Conservation (phyloP, 352 stramenopile genomes). For the Chrysophaeum taylorii region DNA sequence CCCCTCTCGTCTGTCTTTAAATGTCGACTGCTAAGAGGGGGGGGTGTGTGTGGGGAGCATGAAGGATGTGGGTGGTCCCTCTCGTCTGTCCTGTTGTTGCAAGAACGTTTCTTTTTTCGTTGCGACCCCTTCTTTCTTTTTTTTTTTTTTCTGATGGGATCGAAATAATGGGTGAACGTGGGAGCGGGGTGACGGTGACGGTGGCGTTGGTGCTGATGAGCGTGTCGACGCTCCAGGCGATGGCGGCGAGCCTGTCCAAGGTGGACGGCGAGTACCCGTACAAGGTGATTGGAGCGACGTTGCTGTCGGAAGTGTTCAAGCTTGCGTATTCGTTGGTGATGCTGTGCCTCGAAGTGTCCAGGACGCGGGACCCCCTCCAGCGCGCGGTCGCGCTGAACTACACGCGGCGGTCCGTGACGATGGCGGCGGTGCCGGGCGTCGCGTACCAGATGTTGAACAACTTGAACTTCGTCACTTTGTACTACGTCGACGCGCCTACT, state of each 20-base stretch:
- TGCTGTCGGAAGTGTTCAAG: constrained; percentile 9
- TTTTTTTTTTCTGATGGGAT: too few relatives aligned
- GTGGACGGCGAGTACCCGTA: neutral
- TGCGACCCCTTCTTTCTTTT: too few relatives aligned
- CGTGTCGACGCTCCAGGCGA: neutral
- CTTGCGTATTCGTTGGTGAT: neutral
- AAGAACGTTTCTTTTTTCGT: too few relatives aligned
- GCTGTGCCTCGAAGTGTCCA: neutral
- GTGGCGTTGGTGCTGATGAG: neutral
- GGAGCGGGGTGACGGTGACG: neutral
- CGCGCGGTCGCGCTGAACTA: neutral
- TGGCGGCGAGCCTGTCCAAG: neutral
- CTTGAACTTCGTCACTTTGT: constrained; percentile 12
- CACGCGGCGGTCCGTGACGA: neutral
- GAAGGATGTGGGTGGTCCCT: too few relatives aligned
- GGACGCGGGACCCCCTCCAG: neutral
- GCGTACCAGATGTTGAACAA: constrained; percentile 15
- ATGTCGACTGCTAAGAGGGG: too few relatives aligned
- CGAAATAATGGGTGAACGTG: too few relatives aligned
- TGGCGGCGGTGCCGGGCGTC: neutral
- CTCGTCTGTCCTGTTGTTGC: too few relatives aligned
- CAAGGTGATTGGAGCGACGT: constrained; percentile 7
- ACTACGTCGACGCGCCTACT: constrained; percentile 12
- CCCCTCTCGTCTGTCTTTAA: too few relatives aligned
- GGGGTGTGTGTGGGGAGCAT: too few relatives aligned